These are phyloP conservation scores for Triticum urartu DNA, from an alignment of 176 grass and related monocot genomes.

Conservation along the genomic window DNA sequence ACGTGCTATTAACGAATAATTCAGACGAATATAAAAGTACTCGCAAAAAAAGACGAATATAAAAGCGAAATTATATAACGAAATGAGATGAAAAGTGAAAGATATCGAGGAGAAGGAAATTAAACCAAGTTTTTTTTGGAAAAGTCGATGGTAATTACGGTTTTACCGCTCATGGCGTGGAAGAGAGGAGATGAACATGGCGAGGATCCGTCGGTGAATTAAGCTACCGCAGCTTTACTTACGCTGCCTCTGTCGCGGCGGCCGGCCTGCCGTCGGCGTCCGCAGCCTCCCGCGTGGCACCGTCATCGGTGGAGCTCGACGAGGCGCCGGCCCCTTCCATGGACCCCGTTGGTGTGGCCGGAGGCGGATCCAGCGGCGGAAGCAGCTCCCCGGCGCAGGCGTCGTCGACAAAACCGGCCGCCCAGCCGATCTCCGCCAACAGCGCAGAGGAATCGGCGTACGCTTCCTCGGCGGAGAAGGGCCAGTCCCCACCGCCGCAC, in stretches of 20 bases:
- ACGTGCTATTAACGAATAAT: not conserved
- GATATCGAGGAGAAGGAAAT: not conserved
- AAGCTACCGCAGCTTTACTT: not conserved
- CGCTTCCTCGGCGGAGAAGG: slow-evolving; percentile 30
- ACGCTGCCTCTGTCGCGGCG: slow-evolving; percentile 42
- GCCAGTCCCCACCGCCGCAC: slow-evolving; percentile 27
- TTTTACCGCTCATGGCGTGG: not conserved
- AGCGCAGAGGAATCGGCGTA: slow-evolving; percentile 41
- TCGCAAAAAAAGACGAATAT: not conserved
- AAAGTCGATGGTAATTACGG: not conserved
- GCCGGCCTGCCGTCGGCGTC: slow-evolving; percentile 31
- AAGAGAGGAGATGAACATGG: not conserved
- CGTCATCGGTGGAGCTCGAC: slow-evolving; percentile 52
- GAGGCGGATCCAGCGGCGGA: slow-evolving; percentile 38
- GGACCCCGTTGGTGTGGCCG: slow-evolving; percentile 17
- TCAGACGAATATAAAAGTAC: not conserved
- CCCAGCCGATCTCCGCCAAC: slow-evolving; percentile 56
- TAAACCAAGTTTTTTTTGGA: not conserved
- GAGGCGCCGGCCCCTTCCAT: slow-evolving; percentile 35
- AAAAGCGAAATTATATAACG: not conserved
- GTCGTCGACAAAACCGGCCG: slow-evolving; percentile 17
- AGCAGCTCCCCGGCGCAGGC: slow-evolving; percentile 7
- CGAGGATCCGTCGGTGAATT: not conserved
- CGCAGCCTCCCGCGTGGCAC: slow-evolving; percentile 30
- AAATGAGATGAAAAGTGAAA: not conserved